Base-by-base conservation (phyloP, 2,329 filamentous ascomycete genomes). In the Chrysoporthe cubensis region DNA sequence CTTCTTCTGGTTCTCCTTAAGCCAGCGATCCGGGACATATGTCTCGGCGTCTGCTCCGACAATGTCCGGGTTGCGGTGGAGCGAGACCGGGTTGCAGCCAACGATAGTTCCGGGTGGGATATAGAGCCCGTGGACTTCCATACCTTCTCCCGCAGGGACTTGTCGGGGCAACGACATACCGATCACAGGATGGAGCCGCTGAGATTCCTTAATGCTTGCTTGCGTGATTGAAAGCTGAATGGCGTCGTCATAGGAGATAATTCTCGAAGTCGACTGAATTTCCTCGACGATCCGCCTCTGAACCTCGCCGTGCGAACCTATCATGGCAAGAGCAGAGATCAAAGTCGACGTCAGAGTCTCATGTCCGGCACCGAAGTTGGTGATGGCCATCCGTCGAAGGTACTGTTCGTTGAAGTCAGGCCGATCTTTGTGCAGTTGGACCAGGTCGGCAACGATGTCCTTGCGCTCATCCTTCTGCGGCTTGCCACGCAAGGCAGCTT, bases 361-460 rank as follows among this genome's bases (percentile, higher is more conserved):
- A 68, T 87, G 84, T 0, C 84, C 84, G 1, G 84, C 84, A 13
- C 84, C 84, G 71, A 87, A 86, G 70, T 87, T 87, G 1, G 84
- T 86, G 2, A 85, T 77, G 2, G 82, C 83, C 78, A 86, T 83
- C 40, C 84, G 82, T 2, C 81, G 80, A 11, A 87, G 78, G 64
- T 86, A 86, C 0, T 72, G 74, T 37, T 83, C 80, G 0, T 73
- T 82, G 67, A 87, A 86, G 6, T 80, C 80, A 0, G 83, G 80
- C 26, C 79, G 81, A 4, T 79, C 75, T 16, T 76, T 75, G 71
- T 85, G 81, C 0, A 86, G 75, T 34, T 78, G 75, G 16, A 87
- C 80, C 1, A 87, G 71, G 67, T 86, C 84, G 2, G 76, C 72
- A 0, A 85, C 74, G 0, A 87, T 74, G 70, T 86, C 84, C 4